Evolutionary conservation across 306 rosid genomes (phyloP), one percentile per base, ranked within the genome.

Genomic region (Bauhinia variegata): DNA sequence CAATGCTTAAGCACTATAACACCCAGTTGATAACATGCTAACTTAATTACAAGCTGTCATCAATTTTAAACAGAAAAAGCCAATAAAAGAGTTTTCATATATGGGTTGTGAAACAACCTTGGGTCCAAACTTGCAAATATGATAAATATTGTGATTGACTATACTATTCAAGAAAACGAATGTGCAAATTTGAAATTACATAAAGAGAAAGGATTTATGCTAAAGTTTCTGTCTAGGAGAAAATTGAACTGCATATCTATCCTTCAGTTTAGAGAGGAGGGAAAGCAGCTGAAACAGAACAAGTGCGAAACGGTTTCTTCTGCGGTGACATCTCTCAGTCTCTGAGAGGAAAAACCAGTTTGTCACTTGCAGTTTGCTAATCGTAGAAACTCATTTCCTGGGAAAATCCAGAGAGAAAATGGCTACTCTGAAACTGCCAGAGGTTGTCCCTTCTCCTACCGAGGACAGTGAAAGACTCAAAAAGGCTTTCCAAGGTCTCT

Each of bases 371-470:
- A 47, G 43, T 23, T 36, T 70, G 59, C 39, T 54, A 30, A 39
- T 69, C 79, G 9, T 74, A 59, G 18, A 55, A 54, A n/a, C 32
- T 57, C 19, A 48, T 39, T 69, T 70, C 54, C 53, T 0, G 43
- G 39, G 56, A n/a, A 13, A 43, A 42, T 11, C 39, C 11, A 32
- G 30, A 18, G 6, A 39, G 9, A 61, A 49, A 73, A 85, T 86
- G 99, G 86, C 77, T 31, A 75, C 86, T 6, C 52, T 95, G 78
- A 95, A 78, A 77, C 79, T 88, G 13, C 96, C 99, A 16, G 85
- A 77, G 58, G 3, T 65, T 77, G 83, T 75, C 78, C 97, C 96
- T 77, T 77, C 97, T 77, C 87, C 99, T 1, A 75, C 71, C 30
- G 64, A 85, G 4, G 99, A 95, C 66, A 62, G 82, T 63, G 80